phyloP scores from a whole-genome alignment of 2,329 filamentous ascomycete genomes.

The Pseudopyrenochaeta lycopersici region DNA sequence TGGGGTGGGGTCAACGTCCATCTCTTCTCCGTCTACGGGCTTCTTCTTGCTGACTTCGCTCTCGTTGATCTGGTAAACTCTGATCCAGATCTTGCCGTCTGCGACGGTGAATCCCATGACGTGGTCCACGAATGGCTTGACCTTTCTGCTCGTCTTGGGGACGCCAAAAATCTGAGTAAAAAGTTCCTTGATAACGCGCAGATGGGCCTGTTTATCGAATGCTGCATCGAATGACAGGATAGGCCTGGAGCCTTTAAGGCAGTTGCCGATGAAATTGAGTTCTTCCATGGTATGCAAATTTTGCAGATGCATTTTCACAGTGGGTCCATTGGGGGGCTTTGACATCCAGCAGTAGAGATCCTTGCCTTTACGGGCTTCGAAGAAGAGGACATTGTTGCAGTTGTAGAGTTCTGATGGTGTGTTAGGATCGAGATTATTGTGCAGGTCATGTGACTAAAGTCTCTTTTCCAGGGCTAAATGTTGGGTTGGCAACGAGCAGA shows the following conservation, averaged over 20 bases:
- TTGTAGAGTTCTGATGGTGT: slow-evolving; percentile 76
- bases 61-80: slow-evolving; percentile 93
- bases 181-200: slow-evolving; percentile 86
- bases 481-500: no score
- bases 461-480: no score
- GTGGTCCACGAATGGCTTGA: slow-evolving; percentile 95
- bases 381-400: slow-evolving; percentile 94
- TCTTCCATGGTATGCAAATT: slow-evolving; percentile 97
- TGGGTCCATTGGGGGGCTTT: slow-evolving; percentile 86
- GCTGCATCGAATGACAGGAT: slow-evolving; percentile 89
- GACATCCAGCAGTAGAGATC: slow-evolving; percentile 95
- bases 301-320: slow-evolving; percentile 79
- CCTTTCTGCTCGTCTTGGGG: slow-evolving; percentile 84
- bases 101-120: slow-evolving; percentile 91
- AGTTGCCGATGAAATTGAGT: slow-evolving; percentile 96
- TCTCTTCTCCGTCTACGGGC: slow-evolving; percentile 52
- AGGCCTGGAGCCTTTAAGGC: slow-evolving; percentile 89
- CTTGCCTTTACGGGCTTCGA: slow-evolving; percentile 92
- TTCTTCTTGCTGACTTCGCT: slow-evolving; percentile 68
- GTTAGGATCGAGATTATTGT: slow-evolving; percentile 13
- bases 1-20: slow-evolving; percentile 38
- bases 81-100: slow-evolving; percentile 94
- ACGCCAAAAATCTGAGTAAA: slow-evolving; percentile 92
- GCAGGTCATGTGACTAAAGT: neutral
- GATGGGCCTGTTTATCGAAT: slow-evolving; percentile 83